Base-by-base conservation (phyloP, 2,329 filamentous ascomycete species). In the Penicillium digitatum region DNA sequence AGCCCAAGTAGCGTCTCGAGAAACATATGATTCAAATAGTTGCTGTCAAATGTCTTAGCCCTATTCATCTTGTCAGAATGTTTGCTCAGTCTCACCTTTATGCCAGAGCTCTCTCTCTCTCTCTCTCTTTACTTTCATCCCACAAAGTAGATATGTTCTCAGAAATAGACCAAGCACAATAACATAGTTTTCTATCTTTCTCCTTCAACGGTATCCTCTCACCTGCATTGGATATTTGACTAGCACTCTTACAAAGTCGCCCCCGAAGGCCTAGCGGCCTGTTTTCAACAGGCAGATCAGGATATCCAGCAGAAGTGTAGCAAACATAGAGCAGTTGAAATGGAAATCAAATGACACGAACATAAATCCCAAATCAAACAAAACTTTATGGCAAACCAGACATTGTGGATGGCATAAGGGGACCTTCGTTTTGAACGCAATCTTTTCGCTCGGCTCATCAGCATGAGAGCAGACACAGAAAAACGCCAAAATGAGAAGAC, bases 241-340 rank as follows among this genome's bases (percentile, higher is more conserved):
- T 43, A 49, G 34, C 35, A 46, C 31, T 45, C 32, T 58, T 58
- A 54, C 56, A 32, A 14, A 48, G 20, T 22, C 38, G 39, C 12
- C 20, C 16, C 43, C 18, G 4, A 56, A 29, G 5, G 35, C 34
- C 16, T 6, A 49, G 22, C 38, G 20, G 49, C 32, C 29, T 50
- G 47, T 47, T 52, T 37, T 38, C 12, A 40, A 40, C 52, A 44
- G 43, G 32, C 31, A 45, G n/a, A 16, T 24, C 24, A 27, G 26
- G 32, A 8, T 20, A 54, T 54, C 43, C 42, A 27, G 44, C 16
- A 42, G 18, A 40, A 46, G 32, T 22, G 5, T 14, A 55, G 11
- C 31, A 39, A 52, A 35, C 27, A 37, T 35, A 48, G 31, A n/a
- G n/a, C 31, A 52, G 24, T 24, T 20, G 39, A 31, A 22, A 37